Base-by-base conservation (phyloP, 805 yeast species). In the Sugiyamaella americana region DNA sequence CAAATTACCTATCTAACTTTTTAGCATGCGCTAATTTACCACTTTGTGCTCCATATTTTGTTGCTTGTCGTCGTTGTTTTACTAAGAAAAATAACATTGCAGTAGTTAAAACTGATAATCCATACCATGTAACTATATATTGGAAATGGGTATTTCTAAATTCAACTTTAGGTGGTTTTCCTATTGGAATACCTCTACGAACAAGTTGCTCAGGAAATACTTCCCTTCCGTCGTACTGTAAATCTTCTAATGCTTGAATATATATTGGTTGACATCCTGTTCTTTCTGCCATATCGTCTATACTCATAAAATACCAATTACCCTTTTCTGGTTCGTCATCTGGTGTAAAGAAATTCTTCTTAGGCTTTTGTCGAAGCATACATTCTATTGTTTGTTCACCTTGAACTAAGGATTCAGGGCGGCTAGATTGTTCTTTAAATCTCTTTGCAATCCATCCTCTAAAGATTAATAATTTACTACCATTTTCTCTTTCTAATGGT, bases 61-160 rank as follows among this genome's bases (percentile, higher is more conserved):
- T 11, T 29, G 47, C 48, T 16, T 41, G 19, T 5, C 56, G 46
- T 16, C 66, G 60, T 58, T 76, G 78, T 51, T 66, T 71, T 48
- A 81, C 54, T 17, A 81, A 75, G 24, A 75, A 60, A 22, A 73
- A 54, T 29, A 93, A 72, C 65, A 87, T 75, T 29, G 83, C 77
- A 0, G 88, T 57, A 32, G 95, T 83, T 34, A 86, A 76, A 36
- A 84, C 57, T 1, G 88, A 79, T 37, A 91, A 74, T 0, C 96
- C 95, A 63, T 86, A 91, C 98, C 98, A 93, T 0, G 98, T 93
- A 18, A 87, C 79, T 59, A 93, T 68, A 63, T 93, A 93, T 63
- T 91, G 96, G 63, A 89, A 67, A 61, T 93, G 98, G 60, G 88
- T 87, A 63, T 93, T 93, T 51, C 84, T 80, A 60, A 87, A 75